Conservation (phyloP, 1,284 basidiomycete species). For the Erythrobasidium hasegawianum region DNA sequence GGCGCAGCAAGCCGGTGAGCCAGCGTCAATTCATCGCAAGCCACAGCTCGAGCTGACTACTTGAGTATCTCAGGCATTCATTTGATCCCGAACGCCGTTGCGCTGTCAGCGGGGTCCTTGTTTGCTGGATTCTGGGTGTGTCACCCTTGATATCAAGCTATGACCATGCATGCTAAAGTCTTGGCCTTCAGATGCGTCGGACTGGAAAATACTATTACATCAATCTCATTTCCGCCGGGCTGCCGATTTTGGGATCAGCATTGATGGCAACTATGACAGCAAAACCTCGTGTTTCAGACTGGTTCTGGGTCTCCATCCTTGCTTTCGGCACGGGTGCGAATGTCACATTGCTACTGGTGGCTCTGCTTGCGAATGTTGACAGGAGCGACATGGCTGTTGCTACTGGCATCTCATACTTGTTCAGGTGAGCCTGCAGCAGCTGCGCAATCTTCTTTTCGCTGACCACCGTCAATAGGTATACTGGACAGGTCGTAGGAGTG, state of each 20-base stretch:
- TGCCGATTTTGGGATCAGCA: constrained; percentile 64
- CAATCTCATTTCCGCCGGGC: constrained; percentile 64
- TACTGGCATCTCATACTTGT: constrained; percentile 5
- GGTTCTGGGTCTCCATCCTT: constrained; percentile 67
- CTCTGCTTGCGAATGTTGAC: constrained; percentile 66
- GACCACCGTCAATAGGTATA: constrained; percentile 57
- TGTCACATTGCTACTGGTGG: constrained; percentile 74
- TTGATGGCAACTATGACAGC: constrained; percentile 59
- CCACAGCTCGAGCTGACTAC: not conserved
- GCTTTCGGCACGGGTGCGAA: constrained; percentile 22
- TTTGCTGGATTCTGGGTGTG: constrained; percentile 60
- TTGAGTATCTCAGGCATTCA: constrained; percentile 66
- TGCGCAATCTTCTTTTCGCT: no score
- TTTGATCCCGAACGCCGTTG: constrained; percentile 69
- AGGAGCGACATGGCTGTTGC: constrained; percentile 51
- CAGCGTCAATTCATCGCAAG: no score
- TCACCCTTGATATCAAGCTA: no score
- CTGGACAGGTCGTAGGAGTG: constrained; percentile 78
- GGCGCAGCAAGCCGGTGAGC: constrained; percentile 23
- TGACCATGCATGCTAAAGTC: not conserved
- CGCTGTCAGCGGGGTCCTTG: constrained; percentile 68
- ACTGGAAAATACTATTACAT: constrained; percentile 73
- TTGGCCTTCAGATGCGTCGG: constrained; percentile 66
- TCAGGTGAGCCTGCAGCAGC: constrained; percentile 2
- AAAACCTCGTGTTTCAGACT: constrained; percentile 62